These are phyloP conservation scores for Cercospora citrullina DNA, from an alignment of 2,329 filamentous ascomycete genomes.

Conservation along the genomic window DNA sequence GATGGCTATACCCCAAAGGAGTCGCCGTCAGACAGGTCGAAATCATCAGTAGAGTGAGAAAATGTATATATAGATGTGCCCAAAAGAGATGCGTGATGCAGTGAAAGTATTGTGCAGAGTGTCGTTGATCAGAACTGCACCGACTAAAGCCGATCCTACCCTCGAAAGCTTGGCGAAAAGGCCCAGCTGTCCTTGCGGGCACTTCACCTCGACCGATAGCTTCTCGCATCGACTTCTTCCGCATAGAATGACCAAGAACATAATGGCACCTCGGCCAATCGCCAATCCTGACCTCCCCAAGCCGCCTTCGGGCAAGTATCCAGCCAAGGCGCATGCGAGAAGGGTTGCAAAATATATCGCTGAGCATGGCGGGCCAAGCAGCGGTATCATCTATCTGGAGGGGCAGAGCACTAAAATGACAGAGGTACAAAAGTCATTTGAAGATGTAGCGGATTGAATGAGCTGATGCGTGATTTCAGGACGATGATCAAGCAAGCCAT, in stretches of 20 bases:
- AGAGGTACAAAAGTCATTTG: constrained; percentile 51
- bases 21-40: neutral
- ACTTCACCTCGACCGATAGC: constrained; percentile 3
- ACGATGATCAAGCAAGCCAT: constrained; percentile 79
- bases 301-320: constrained; percentile 59
- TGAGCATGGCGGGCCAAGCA: constrained; percentile 61
- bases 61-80: neutral
- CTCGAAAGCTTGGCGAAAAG: constrained; percentile 1
- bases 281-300: constrained; percentile 40
- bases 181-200: neutral
- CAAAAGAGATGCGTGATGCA: neutral
- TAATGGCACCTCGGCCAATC: constrained; percentile 32
- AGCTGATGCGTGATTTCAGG: constrained; percentile 43
- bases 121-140: neutral
- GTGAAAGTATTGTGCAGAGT: neutral
- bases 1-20: neutral
- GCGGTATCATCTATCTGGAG: constrained; percentile 84
- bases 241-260: constrained; percentile 23
- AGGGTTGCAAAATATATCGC: constrained; percentile 79
- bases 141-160: constrained; percentile 16
- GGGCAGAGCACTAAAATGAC: constrained; percentile 76
- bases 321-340: constrained; percentile 82
- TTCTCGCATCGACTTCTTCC: neutral
- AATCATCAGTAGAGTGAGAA: neutral
- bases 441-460: neutral